Conservation (phyloP, 164 flowering plant species). For the Sextonia rubra region DNA sequence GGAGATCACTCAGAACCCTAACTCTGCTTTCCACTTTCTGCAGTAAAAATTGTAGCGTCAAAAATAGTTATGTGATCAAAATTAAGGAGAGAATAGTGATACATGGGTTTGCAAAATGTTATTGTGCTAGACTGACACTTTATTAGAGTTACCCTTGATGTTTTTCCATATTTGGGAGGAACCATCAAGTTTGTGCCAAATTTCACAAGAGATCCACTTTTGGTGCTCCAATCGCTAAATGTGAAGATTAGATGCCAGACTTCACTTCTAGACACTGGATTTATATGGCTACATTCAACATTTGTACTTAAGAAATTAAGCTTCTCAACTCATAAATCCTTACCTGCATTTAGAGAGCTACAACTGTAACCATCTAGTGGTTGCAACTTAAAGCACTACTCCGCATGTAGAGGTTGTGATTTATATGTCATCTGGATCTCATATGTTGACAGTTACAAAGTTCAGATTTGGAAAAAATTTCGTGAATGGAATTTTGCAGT, state of each 20-base stretch:
- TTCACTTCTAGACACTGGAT: not conserved
- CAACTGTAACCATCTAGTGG: not conserved
- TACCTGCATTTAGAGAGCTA: not conserved
- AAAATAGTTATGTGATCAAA: not conserved
- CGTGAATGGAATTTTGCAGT: not conserved
- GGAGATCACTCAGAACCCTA: slow-evolving; percentile 67
- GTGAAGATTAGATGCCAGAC: too few species aligned
- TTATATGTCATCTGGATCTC: not conserved
- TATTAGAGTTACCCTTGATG: not conserved
- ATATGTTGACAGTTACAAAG: too few species aligned
- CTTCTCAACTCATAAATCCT: not conserved
- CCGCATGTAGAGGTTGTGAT: not conserved
- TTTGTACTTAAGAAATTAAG: too few species aligned
- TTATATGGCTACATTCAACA: not conserved
- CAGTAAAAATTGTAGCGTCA: slow-evolving; percentile 8
- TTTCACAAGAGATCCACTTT: too few species aligned
- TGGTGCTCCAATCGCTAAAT: too few species aligned
- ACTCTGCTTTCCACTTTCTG: slow-evolving; percentile 97
- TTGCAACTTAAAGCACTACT: not conserved
- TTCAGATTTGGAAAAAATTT: not conserved
- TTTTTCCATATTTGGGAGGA: too few species aligned
- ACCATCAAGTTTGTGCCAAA: too few species aligned
- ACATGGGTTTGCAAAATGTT: not conserved
- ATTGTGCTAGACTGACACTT: not conserved
- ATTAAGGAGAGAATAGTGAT: not conserved